Conservation (phyloP, 23 red algal genomes). For the Rhodosorus marinus region DNA sequence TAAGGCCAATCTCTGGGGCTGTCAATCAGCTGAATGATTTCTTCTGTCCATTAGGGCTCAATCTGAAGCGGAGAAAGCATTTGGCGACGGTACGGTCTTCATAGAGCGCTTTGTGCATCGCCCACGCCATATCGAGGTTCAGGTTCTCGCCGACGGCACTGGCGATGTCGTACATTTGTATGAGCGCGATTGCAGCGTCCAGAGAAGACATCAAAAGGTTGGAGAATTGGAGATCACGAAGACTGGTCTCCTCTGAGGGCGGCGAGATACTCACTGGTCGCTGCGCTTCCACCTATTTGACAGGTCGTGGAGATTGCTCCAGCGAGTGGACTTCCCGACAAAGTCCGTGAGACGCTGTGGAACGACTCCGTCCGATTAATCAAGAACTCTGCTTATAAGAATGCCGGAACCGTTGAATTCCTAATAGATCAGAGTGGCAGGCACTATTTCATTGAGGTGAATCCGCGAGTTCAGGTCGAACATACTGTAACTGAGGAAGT, state of each 20-base stretch:
- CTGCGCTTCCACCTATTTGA: no score
- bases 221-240: no score
- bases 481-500: conserved; percentile 29
- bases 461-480: conserved; percentile 36
- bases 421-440: conserved; percentile 3
- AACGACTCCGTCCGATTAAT: conserved; percentile 2
- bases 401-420: conserved; percentile 40
- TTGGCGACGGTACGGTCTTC: conserved; percentile 18
- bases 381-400: conserved; percentile 11
- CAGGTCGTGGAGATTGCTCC: conserved; percentile 5
- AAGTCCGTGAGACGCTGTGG: conserved; percentile 6
- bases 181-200: conserved; percentile 33
- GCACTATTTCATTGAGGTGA: conserved; percentile 43
- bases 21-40: no score
- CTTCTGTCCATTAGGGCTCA: no score
- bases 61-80: conserved; percentile 12
- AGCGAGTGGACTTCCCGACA: conserved; percentile 2
- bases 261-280: no score
- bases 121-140: conserved; percentile 35
- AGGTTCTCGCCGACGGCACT: conserved; percentile 15
- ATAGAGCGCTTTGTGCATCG: conserved; percentile 19
- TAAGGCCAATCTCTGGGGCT: no score
- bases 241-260: neutral
- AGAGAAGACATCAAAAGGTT: conserved; percentile 36
- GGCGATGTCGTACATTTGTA: conserved; percentile 12